phyloP scores from a whole-genome alignment of 176 grass and related monocot genomes.

The Puya raimondii region DNA sequence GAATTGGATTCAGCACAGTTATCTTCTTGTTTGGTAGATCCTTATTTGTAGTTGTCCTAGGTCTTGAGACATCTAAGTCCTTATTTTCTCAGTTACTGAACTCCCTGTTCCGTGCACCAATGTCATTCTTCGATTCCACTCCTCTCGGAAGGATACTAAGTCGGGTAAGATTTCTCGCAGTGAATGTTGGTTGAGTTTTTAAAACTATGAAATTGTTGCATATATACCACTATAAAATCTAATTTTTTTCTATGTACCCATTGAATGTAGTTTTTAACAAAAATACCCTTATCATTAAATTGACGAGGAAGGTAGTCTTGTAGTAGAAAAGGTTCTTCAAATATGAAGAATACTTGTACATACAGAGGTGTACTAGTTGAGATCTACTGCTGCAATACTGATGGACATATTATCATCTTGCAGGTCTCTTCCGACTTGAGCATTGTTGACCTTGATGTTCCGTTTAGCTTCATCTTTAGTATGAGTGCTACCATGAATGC shows the following conservation, averaged over 20 bases:
- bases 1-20: constrained; percentile 50
- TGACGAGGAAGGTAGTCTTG: too few species aligned
- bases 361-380: too few species aligned
- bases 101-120: constrained; percentile 72
- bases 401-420: not conserved
- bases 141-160: constrained; percentile 89
- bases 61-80: constrained; percentile 72
- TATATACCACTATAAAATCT: too few species aligned
- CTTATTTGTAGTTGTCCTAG: constrained; percentile 39
- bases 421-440: constrained; percentile 89
- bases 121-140: constrained; percentile 91
- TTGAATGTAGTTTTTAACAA: too few species aligned
- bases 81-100: constrained; percentile 72
- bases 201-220: not conserved
- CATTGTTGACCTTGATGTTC: constrained; percentile 85
- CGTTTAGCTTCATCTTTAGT: constrained; percentile 54
- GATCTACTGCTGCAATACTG: too few species aligned
- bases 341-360: too few species aligned
- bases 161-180: constrained; percentile 47
- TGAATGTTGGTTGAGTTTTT: constrained; percentile 5
- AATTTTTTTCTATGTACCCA: too few species aligned
- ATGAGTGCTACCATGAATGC: constrained; percentile 44
- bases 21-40: constrained; percentile 64
- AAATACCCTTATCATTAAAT: too few species aligned
- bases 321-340: too few species aligned